Evolutionary conservation across 78 protist genomes (phyloP).

Genomic region (Dictyostelium brefeldianum): DNA sequence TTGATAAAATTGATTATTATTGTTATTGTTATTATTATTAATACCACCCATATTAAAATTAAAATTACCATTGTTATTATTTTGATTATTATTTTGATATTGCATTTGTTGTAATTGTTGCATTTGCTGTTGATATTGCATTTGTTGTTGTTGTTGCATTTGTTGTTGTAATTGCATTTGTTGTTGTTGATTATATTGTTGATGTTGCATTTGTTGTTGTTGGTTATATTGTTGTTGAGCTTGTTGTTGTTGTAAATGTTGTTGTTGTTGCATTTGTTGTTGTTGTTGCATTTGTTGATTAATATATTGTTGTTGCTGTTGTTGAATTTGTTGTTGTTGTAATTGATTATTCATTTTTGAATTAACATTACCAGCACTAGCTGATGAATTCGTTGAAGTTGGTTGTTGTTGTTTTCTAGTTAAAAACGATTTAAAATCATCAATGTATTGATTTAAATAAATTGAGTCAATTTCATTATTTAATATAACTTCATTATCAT

Average conservation of each 20-base stretch:
- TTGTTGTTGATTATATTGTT: too few relatives aligned
- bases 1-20: too few relatives aligned
- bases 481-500: constrained; percentile 20
- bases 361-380: constrained; percentile 2
- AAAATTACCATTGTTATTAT: too few relatives aligned
- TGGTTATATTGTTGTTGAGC: background rate
- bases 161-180: too few relatives aligned
- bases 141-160: too few relatives aligned
- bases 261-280: background rate
- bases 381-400: background rate
- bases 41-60: too few relatives aligned
- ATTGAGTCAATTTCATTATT: constrained; percentile 18
- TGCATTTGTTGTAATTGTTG: too few relatives aligned
- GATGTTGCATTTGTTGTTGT: too few relatives aligned
- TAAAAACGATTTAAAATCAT: constrained; percentile 35
- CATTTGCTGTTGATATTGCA: too few relatives aligned
- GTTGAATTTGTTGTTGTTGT: background rate
- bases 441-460: background rate
- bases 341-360: background rate
- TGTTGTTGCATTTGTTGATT: too few relatives aligned
- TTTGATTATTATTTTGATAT: too few relatives aligned
- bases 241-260: background rate
- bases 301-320: background rate
- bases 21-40: too few relatives aligned
- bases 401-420: constrained; percentile 1